A percentile compares a stretch with the other conserved stretches of the same genome.
Conservation (phyloP, 768 basidiomycete species). For the Tulasnella sp. region DNA sequence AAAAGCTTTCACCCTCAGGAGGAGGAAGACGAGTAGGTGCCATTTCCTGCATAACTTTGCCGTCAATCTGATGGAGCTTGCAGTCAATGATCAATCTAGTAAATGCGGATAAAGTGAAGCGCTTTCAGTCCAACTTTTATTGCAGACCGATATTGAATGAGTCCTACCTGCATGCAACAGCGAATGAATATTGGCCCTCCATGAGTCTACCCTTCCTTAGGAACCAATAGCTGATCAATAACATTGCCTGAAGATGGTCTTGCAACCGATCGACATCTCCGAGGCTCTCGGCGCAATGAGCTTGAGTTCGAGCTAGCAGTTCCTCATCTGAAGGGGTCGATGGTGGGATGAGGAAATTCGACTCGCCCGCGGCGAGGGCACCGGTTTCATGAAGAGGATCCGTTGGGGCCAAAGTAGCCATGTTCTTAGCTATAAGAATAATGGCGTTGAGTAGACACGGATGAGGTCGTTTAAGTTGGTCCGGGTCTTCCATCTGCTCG, state of each 20-base stretch:
- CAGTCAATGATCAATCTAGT: constrained; percentile 1
- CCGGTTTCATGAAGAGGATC: background rate
- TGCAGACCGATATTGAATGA: background rate
- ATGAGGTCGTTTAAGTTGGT: background rate
- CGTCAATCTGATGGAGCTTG: constrained; percentile 8
- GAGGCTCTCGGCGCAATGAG: background rate
- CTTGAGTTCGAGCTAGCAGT: background rate
- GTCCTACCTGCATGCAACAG: background rate
- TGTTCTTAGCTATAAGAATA: background rate
- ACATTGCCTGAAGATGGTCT: constrained; percentile 5
- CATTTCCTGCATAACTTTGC: background rate
- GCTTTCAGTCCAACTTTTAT: background rate
- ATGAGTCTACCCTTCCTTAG: constrained; percentile 6
- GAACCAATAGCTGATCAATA: constrained; percentile 10
- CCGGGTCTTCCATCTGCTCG: background rate
- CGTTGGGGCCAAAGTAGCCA: background rate
- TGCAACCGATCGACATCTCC: constrained; percentile 10
- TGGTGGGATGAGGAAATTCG: background rate
- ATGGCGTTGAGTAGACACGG: background rate
- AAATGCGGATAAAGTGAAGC: background rate
- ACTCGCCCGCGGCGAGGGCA: background rate
- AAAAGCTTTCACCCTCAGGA: background rate
- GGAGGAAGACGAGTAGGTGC: background rate
- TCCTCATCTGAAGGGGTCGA: background rate
- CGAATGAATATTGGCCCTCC: constrained; percentile 5